Evolutionary conservation across 75 land plant species (phyloP).

Genomic region (Picea glauca): DNA sequence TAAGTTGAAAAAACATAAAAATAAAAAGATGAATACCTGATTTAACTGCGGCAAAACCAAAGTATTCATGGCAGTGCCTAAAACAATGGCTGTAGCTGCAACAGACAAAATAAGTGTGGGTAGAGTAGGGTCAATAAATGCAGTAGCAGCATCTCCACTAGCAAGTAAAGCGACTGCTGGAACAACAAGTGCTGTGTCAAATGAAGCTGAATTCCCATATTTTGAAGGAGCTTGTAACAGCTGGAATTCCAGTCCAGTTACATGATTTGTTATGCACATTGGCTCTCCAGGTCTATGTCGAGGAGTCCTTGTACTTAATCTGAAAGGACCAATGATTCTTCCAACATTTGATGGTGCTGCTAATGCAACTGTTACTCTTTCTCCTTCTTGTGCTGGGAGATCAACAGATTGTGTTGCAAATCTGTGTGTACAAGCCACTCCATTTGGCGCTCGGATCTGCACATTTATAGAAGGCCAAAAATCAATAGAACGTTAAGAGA

Average conservation of each 20-base stretch:
- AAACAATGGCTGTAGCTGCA: constrained; percentile 51
- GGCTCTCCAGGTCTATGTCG: constrained; percentile 80
- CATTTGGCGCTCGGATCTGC: constrained; percentile 85
- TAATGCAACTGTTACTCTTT: constrained; percentile 76
- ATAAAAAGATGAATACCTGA: constrained; percentile 36
- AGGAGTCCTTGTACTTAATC: constrained; percentile 58
- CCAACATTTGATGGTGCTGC: constrained; percentile 75
- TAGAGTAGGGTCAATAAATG: constrained; percentile 77
- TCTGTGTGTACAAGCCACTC: constrained; percentile 76
- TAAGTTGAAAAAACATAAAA: not conserved
- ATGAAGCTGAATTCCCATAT: constrained; percentile 44
- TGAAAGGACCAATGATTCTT: constrained; percentile 67
- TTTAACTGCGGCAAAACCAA: constrained; percentile 69
- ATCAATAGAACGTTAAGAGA: not conserved
- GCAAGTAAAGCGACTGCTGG: constrained; percentile 72
- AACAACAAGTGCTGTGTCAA: constrained; percentile 54
- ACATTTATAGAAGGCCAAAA: not conserved
- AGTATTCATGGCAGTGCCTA: constrained; percentile 65
- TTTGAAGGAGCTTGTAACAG: constrained; percentile 69
- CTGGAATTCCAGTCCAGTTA: constrained; percentile 50
- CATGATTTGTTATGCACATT: constrained; percentile 79
- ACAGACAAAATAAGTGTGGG: constrained; percentile 61
- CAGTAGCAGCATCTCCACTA: constrained; percentile 82
- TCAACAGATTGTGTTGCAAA: constrained; percentile 90
- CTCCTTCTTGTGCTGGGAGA: constrained; percentile 93